Base-by-base conservation (phyloP, 768 basidiomycete genomes). In the Rhodotorula babjevae region DNA sequence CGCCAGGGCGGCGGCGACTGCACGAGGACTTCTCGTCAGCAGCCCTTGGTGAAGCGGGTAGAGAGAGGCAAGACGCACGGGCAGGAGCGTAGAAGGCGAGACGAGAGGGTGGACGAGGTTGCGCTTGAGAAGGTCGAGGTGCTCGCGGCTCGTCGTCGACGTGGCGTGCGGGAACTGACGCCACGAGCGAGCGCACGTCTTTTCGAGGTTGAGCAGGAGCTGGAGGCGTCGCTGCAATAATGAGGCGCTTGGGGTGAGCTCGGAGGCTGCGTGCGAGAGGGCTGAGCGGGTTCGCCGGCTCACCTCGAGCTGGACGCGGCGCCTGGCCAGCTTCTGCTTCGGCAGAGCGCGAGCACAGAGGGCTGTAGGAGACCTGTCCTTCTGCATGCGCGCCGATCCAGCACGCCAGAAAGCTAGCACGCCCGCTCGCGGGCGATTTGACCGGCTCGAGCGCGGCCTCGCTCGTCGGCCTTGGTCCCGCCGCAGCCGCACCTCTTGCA, bases 401-500 rank as follows among this genome's bases (percentile, higher is more conserved):
- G 10, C 56, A n/a, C 25, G 63, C 33, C 11, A 69, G 6, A 19
- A 69, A 68, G 60, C 61, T 62, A 12, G 56, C 63, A 21, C 61
- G 16, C 18, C 33, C 55, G 23, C 53, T 69, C 29, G 44, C 29
- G 5, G 15, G 18, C 5, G 50, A 36, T 21, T 53, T 42, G 44
- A 14, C 44, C 36, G 27, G 10, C 14, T 25, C 44, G 47, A 21
- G n/a, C 14, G 14, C 29, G 4, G 19, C 46, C 31, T 21, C 61
- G 33, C 15, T 16, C 8, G 19, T 19, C 16, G 18, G 8, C 2
- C 18, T 57, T 53, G 1, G 7, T n/a, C n/a, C n/a, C n/a, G n/a
- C n/a, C n/a, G n/a, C n/a, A n/a, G n/a, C n/a, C n/a, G n/a, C n/a
- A n/a, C n/a, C n/a, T n/a, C n/a, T n/a, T n/a, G n/a, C n/a, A 25